Percentiles rank a stretch among this genome's conserved stretches.
These are phyloP conservation scores for Alternaria triticina DNA, from an alignment of 2,329 filamentous ascomycete species.

Conservation along the genomic window DNA sequence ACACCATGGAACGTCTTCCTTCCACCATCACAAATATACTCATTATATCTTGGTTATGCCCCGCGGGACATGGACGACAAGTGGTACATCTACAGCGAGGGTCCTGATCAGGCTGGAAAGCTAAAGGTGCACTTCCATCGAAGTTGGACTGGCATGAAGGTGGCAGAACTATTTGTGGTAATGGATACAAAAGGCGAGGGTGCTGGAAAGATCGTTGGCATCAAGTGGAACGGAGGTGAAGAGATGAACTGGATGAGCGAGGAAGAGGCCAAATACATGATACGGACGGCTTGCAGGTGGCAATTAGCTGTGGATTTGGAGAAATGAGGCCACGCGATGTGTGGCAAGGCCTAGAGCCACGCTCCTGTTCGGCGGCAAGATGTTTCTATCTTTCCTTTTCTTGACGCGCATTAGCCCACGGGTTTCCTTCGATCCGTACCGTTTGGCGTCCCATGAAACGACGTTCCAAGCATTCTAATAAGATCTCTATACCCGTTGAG, in stretches of 20 bases:
- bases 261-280: conserved; percentile 38
- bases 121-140: conserved; percentile 45
- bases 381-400: not conserved
- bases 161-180: conserved; percentile 43
- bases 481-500: not conserved
- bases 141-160: conserved; percentile 41
- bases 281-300: conserved; percentile 31
- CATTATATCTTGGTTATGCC: conserved; percentile 37
- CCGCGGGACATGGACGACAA: conserved; percentile 34
- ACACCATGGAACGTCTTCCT: conserved; percentile 42
- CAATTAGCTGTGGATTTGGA: conserved; percentile 46
- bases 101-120: conserved; percentile 41
- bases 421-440: not conserved
- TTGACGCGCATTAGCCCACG: not conserved
- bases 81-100: conserved; percentile 46
- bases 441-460: not conserved
- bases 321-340: conserved; percentile 57
- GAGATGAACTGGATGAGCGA: conserved; percentile 36
- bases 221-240: conserved; percentile 42
- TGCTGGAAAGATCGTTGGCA: conserved; percentile 43
- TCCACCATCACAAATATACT: conserved; percentile 36
- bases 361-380: not conserved
- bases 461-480: not conserved
- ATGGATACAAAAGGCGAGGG: conserved; percentile 45
- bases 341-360: not conserved